Evolutionary conservation across 78 protist species (phyloP), one percentile per base, ranked within the genome.

Genomic region (Dictyostelium citrinum): DNA sequence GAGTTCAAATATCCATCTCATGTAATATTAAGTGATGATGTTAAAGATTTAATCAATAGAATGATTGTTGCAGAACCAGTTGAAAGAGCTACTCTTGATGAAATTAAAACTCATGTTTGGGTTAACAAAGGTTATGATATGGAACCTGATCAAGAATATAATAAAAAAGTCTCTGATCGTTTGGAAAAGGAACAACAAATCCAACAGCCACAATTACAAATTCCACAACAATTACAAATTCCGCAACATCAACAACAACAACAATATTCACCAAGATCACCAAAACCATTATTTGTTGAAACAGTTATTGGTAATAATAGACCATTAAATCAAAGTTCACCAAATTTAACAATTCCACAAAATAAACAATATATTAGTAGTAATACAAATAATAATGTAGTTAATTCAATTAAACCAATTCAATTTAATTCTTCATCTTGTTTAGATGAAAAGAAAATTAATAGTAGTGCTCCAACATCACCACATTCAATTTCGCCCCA

Each of bases 81-180:
- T 14, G 86, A 88, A 39, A 61, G 93, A 61, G 80, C 80, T 3
- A 88, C 68, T 33, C 24, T 88, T 2, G 81, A 83, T n/a, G 93
- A 88, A 68, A 68, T 88, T 29, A 88, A 88, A 78, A 33, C 46
- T 31, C 93, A 88, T 78, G 33, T 37, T 27, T 91, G 95, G 95
- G 58, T 60, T 12, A 91, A 91, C 20, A 91, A 84, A 31, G 95
- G 95, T 20, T 91, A 83, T 79, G 90, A 77, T 16, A 9, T 88
- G 60, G 85, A 76, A n/a, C 93, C 93, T 16, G 93, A 88, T 29
- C 81, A 88, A 33, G 93, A 88, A 68, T 88, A 88, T 58, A 51
- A 35, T 76, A 74, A 39, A 61, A 85, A 85, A 46, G 24, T 71
- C 12, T 43, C 33, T 3, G 90, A 68, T 35, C 90, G 71, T 82